Conservation (phyloP, 192 early-diverging fungal species). For the Coemansia sp. region DNA sequence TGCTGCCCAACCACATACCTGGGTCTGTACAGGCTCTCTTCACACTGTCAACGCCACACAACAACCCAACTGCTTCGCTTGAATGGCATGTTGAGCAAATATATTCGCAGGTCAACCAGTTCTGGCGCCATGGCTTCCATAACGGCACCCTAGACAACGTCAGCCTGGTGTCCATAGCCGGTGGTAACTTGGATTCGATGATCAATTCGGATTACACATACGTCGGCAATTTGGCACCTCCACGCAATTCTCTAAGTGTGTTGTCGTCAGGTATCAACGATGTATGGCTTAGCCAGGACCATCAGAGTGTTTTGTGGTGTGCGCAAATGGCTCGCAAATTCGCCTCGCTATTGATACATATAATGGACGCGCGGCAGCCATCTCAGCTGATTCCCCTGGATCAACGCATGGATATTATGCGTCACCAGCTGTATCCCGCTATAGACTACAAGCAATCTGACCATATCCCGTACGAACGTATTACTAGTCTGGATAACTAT, state of each 20-base stretch:
- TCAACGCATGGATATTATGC: constrained; percentile 65
- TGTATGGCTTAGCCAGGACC: constrained; percentile 87
- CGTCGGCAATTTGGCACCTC: constrained; percentile 62
- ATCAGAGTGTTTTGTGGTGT: constrained; percentile 89
- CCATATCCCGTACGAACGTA: neutral
- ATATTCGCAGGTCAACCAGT: constrained; percentile 65
- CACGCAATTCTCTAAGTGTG: constrained; percentile 69
- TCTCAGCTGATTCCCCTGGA: constrained; percentile 60
- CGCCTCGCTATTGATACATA: constrained; percentile 54
- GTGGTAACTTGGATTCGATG: constrained; percentile 82
- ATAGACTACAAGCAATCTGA: constrained; percentile 27
- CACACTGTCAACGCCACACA: constrained; percentile 86
- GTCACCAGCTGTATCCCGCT: constrained; percentile 56
- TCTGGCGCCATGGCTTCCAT: constrained; percentile 62
- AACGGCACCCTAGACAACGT: constrained; percentile 55
- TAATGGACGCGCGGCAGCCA: constrained; percentile 60
- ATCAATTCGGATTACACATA: constrained; percentile 77
- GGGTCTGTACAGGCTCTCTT: constrained; percentile 78
- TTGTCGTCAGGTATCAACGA: constrained; percentile 74
- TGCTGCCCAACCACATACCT: constrained; percentile 63
- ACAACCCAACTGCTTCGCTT: constrained; percentile 74
- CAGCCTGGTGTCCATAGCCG: constrained; percentile 84
- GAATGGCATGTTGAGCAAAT: constrained; percentile 55
- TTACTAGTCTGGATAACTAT: constrained; percentile 10
- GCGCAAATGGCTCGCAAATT: constrained; percentile 79